These are phyloP conservation scores for Talinum fruticosum DNA, from an alignment of 148 eudicot species.

Conservation along the genomic window DNA sequence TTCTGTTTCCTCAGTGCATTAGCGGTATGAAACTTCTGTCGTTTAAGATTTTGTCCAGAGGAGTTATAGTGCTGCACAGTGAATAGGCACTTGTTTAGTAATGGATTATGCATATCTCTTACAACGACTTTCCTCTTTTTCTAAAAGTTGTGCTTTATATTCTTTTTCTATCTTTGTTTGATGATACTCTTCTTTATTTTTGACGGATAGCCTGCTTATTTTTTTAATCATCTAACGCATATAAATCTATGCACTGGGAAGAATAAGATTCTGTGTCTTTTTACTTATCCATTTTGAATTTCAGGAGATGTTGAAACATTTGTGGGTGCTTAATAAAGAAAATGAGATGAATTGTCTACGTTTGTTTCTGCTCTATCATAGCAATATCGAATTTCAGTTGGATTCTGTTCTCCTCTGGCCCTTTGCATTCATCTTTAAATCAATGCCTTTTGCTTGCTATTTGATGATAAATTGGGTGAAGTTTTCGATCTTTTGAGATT, in stretches of 20 bases:
- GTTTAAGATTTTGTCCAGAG: neutral
- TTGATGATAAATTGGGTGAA: neutral
- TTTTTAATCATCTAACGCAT: neutral
- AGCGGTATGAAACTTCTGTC: neutral
- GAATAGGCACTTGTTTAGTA: conserved; percentile 4
- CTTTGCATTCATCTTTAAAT: neutral
- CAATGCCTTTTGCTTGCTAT: neutral
- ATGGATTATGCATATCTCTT: conserved; percentile 20
- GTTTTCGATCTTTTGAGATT: neutral
- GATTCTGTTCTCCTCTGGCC: neutral
- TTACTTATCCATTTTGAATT: neutral
- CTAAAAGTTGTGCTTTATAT: conserved; percentile 1
- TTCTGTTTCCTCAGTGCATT: conserved; percentile 18
- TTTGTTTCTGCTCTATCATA: neutral
- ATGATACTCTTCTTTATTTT: conserved; percentile 17
- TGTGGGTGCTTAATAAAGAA: conserved; percentile 2
- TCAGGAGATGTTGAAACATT: neutral
- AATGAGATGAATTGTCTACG: neutral
- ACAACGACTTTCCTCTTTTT: conserved; percentile 11
- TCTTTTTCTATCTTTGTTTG: neutral
- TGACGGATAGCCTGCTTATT: neutral
- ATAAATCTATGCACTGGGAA: neutral
- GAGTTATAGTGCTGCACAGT: conserved; percentile 17
- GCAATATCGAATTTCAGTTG: neutral
- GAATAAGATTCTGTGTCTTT: neutral